phyloP scores from a whole-genome alignment of 208 protist genomes.

The Leishmania amazonensis region DNA sequence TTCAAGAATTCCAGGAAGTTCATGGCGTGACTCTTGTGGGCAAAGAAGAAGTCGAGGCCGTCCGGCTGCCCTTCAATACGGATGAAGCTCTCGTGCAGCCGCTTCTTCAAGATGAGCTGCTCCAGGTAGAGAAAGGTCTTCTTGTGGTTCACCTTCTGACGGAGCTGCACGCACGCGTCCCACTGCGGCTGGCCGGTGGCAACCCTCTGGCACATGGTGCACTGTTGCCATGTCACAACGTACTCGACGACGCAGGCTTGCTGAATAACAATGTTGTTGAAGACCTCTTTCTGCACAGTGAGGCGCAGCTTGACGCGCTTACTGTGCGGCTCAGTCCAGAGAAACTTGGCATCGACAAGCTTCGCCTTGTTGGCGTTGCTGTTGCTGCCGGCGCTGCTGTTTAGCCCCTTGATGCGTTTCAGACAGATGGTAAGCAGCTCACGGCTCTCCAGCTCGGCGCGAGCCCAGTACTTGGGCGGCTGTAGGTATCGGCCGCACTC shows the following conservation, averaged over 20 bases:
- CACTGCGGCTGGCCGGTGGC: constrained; percentile 98
- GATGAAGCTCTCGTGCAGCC: constrained; percentile 94
- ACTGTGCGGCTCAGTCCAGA: constrained; percentile 99
- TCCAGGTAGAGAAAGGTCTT: constrained; percentile 99
- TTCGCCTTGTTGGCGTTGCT: constrained; percentile 94
- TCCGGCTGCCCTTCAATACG: constrained; percentile 96
- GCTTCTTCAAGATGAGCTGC: constrained; percentile 99
- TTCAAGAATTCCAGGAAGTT: constrained; percentile 98
- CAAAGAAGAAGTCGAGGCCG: constrained; percentile 99
- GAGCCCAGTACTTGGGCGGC: constrained; percentile 97
- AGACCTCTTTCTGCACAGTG: constrained; percentile 98
- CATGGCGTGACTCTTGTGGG: constrained; percentile 94
- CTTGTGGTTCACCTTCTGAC: constrained; percentile 99
- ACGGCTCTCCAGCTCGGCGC: constrained; percentile 96
- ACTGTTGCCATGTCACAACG: constrained; percentile 96
- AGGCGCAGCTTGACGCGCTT: constrained; percentile 98
- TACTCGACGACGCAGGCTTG: constrained; percentile 98
- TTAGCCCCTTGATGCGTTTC: constrained; percentile 96
- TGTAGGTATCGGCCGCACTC: constrained; percentile 96
- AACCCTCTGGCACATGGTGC: constrained; percentile 95
- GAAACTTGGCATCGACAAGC: constrained; percentile 98
- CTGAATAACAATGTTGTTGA: constrained; percentile 96
- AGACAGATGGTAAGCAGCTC: constrained; percentile 98
- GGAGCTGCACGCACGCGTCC: constrained; percentile 97
- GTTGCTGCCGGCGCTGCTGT: constrained; percentile 91